These are phyloP conservation scores for Paragyromitra xinjiangensis DNA, from an alignment of 495 filamentous ascomycete species.

Conservation along the genomic window DNA sequence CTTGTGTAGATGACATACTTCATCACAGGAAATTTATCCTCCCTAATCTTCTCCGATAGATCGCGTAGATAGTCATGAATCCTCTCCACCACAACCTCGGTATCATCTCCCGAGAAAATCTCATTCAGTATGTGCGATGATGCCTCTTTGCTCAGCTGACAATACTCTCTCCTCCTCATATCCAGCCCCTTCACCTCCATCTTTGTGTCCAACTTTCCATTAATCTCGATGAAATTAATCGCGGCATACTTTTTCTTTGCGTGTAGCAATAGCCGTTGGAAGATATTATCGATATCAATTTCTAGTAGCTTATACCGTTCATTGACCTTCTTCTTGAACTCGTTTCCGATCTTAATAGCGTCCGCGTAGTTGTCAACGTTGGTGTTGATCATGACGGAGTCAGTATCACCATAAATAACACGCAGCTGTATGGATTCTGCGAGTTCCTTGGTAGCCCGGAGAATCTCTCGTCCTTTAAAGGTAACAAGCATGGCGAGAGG, in stretches of 20 bases:
- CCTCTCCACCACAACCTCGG: constrained; percentile 83
- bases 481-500: constrained; percentile 96
- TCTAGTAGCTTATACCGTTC: constrained; percentile 88
- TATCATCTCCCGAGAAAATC: constrained; percentile 91
- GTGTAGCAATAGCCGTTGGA: constrained; percentile 89
- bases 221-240: constrained; percentile 87
- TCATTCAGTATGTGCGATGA: constrained; percentile 88
- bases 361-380: constrained; percentile 90
- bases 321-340: constrained; percentile 83
- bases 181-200: constrained; percentile 98
- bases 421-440: constrained; percentile 86
- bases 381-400: constrained; percentile 99
- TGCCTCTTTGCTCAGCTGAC: constrained; percentile 89
- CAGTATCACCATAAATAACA: constrained; percentile 98
- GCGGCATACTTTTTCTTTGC: constrained; percentile 99
- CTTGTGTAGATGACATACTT: constrained; percentile 99
- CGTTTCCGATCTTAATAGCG: constrained; percentile 62
- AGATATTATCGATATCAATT: constrained; percentile 98
- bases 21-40: constrained; percentile 71
- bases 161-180: constrained; percentile 97
- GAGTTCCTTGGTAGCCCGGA: constrained; percentile 91
- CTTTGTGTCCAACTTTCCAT: constrained; percentile 90
- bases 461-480: constrained; percentile 96
- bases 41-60: constrained; percentile 82
- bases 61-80: constrained; percentile 92